Conservation (phyloP, 2,329 filamentous ascomycete species). For the Aureobasidium lini region DNA sequence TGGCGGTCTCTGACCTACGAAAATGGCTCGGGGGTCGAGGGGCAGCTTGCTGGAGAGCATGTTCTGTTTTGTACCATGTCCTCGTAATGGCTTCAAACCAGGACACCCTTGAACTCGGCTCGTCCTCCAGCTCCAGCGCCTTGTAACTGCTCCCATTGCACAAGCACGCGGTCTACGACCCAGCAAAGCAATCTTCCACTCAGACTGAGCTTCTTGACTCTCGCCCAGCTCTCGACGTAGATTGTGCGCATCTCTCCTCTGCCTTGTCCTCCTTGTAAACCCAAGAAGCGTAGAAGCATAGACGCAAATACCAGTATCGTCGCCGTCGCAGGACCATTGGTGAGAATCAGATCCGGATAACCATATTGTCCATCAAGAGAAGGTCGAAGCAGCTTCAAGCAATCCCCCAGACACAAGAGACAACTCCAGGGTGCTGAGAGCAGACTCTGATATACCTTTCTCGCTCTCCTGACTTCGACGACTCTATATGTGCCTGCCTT, state of each 20-base stretch:
- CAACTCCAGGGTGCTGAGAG: slow-evolving; percentile 64
- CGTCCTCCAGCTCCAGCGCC: slow-evolving; percentile 34
- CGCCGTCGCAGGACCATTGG: slow-evolving; percentile 82
- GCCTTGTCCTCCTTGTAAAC: slow-evolving; percentile 29
- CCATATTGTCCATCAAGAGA: neutral
- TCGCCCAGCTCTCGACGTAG: slow-evolving; percentile 89
- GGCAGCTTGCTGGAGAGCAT: neutral
- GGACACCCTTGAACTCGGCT: slow-evolving; percentile 37
- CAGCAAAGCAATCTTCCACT: slow-evolving; percentile 69
- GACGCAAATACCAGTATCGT: slow-evolving; percentile 63
- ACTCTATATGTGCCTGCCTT: slow-evolving; percentile 49
- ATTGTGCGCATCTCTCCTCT: slow-evolving; percentile 60
- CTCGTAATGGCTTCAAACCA: neutral
- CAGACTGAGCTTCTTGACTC: slow-evolving; percentile 73
- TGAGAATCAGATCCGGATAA: slow-evolving; percentile 69
- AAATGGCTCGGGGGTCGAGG: neutral
- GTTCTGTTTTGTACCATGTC: too few relatives aligned
- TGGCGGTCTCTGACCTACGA: neutral
- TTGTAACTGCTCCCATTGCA: slow-evolving; percentile 68
- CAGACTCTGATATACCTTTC: slow-evolving; percentile 74
- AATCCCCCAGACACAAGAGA: slow-evolving; percentile 50
- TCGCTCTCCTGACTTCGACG: slow-evolving; percentile 65
- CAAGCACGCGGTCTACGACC: slow-evolving; percentile 70
- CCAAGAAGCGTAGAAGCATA: slow-evolving; percentile 48
- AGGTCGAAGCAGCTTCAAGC: slow-evolving; percentile 6